Evolutionary conservation across 2,329 filamentous ascomycete genomes (phyloP).

Genomic region (Paradendryphiella salina): DNA sequence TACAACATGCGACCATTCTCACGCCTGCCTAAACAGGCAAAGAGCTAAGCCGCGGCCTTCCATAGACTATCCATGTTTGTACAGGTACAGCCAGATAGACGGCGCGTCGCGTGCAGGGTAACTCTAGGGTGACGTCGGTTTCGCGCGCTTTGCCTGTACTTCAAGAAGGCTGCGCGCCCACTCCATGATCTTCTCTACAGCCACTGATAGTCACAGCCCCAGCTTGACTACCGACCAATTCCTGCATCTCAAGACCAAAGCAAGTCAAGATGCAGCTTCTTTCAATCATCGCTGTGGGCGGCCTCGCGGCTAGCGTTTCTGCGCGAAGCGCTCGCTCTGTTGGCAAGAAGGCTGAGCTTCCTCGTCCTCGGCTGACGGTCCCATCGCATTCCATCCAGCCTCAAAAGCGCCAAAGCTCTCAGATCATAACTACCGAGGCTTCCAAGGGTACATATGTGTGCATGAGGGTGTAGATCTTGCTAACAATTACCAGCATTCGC

Average conservation of each 20-base stretch:
- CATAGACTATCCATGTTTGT: conserved; percentile 16
- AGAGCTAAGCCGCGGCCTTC: conserved; percentile 6
- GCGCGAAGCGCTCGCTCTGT: conserved; percentile 37
- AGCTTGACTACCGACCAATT: conserved; percentile 3
- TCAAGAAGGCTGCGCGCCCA: conserved; percentile 6
- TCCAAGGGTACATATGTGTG: conserved; percentile 20
- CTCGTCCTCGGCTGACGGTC: conserved; percentile 30
- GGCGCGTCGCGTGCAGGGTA: conserved; percentile 10
- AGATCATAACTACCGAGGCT: conserved; percentile 49
- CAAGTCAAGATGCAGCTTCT: conserved; percentile 37
- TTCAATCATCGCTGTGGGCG: conserved; percentile 35
- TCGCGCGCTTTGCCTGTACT: not conserved
- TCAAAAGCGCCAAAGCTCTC: conserved; percentile 26
- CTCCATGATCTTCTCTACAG: conserved; percentile 1
- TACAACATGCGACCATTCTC: not conserved
- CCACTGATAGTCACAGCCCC: conserved; percentile 5
- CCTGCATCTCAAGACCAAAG: conserved; percentile 1
- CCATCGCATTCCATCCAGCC: conserved; percentile 23
- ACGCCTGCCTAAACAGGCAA: conserved; percentile 22
- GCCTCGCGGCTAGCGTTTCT: conserved; percentile 32
- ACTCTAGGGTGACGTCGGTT: conserved; percentile 14
- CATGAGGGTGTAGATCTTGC: not conserved
- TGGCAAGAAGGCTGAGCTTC: conserved; percentile 37
- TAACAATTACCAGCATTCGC: conserved; percentile 36
- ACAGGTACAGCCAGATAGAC: conserved; percentile 8